Percentiles rank a stretch among this genome's conserved stretches.
Conservation (phyloP, 2,329 filamentous ascomycete genomes). For the Diaporthe citriasiana region DNA sequence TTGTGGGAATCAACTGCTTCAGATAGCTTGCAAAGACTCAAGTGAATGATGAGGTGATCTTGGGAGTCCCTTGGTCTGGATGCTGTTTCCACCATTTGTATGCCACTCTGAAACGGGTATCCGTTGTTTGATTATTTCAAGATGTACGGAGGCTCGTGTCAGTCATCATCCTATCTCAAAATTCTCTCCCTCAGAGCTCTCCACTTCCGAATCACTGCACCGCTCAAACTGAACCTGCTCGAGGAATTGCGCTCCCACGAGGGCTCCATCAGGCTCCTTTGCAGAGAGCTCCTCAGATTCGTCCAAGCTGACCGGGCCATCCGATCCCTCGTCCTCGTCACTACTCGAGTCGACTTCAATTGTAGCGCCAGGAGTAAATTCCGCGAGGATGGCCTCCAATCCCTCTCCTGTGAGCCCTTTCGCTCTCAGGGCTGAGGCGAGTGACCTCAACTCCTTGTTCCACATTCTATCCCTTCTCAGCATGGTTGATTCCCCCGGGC, state of each 20-base stretch:
- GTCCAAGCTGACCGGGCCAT: not conserved
- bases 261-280: not conserved
- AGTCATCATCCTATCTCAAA: conserved; percentile 1
- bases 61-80: not conserved
- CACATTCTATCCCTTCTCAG: conserved; percentile 9
- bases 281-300: not conserved
- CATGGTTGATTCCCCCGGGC: not conserved
- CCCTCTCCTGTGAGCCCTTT: not conserved
- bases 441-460: not conserved
- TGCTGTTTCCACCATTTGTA: not conserved
- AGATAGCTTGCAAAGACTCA: not conserved
- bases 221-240: not conserved
- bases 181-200: not conserved
- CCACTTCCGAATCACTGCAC: not conserved
- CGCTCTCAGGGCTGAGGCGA: not conserved
- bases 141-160: not conserved
- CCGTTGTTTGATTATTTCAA: not conserved
- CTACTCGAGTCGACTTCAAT: not conserved
- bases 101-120: not conserved
- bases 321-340: not conserved
- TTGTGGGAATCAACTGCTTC: not conserved
- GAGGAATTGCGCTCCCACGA: not conserved
- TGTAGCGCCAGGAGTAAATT: not conserved
- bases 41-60: not conserved
- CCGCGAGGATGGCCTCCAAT: conserved; percentile 1